Conservation (phyloP, 1,284 basidiomycete species). For the Sporisorium sorghi region DNA sequence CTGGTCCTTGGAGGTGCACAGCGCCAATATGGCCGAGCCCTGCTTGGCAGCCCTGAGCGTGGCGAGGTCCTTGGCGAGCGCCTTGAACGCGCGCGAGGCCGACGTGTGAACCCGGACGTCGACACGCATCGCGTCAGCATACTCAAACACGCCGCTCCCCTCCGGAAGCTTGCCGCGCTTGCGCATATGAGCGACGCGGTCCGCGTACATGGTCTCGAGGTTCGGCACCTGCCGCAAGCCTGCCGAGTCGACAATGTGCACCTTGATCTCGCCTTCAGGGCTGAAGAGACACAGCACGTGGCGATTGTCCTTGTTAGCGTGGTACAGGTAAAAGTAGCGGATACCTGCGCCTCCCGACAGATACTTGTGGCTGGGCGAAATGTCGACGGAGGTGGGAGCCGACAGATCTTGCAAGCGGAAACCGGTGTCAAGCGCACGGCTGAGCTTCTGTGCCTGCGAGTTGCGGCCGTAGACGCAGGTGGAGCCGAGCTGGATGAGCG, state of each 20-base stretch:
- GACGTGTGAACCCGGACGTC: conserved; percentile 81
- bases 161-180: conserved; percentile 52
- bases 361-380: conserved; percentile 74
- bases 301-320: conserved; percentile 80
- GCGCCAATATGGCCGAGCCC: conserved; percentile 78
- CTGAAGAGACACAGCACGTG: conserved; percentile 93
- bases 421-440: conserved; percentile 83
- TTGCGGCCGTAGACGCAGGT: conserved; percentile 79
- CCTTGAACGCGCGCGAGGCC: conserved; percentile 83
- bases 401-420: conserved; percentile 84
- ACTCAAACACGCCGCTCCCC: conserved; percentile 73
- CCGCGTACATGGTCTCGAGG: conserved; percentile 79
- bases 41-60: conserved; percentile 75
- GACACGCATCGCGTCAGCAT: conserved; percentile 80
- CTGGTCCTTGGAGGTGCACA: conserved; percentile 87
- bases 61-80: conserved; percentile 87
- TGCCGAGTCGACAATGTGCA: conserved; percentile 92
- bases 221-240: conserved; percentile 84
- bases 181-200: conserved; percentile 72
- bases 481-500: conserved; percentile 85
- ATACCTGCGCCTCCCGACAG: conserved; percentile 79
- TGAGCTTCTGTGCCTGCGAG: conserved; percentile 76
- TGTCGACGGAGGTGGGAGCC: conserved; percentile 43
- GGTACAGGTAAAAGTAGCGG: conserved; percentile 92
- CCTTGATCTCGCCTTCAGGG: conserved; percentile 73